phyloP scores from a whole-genome alignment of 257 asterid species.

The Solanum virginianum region DNA sequence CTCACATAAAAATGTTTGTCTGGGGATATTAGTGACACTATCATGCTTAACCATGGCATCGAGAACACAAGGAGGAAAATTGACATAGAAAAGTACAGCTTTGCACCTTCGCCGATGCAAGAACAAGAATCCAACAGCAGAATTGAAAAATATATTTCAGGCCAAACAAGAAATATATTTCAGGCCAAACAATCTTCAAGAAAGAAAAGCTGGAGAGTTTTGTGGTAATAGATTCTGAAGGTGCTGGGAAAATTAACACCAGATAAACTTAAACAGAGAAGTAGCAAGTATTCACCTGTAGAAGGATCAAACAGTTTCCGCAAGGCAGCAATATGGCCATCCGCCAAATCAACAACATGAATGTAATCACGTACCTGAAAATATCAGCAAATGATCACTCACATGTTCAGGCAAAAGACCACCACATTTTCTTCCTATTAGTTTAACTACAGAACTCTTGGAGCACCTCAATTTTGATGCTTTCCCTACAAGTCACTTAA shows the following conservation, averaged over 20 bases:
- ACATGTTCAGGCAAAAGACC: not conserved
- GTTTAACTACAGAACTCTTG: not conserved
- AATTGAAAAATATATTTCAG: not conserved
- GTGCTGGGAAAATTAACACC: not conserved
- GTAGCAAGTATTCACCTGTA: not conserved
- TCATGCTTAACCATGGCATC: not conserved
- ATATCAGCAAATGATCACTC: not conserved
- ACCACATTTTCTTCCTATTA: not conserved
- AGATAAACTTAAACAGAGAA: not conserved
- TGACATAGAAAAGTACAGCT: not conserved
- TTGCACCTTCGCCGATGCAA: not conserved
- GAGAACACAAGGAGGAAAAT: not conserved
- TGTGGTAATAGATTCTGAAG: not conserved
- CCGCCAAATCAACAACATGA: constrained; percentile 1
- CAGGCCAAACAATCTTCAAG: not conserved
- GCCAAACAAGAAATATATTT: not conserved
- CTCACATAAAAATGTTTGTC: not conserved
- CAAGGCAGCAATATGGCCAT: constrained; percentile 1
- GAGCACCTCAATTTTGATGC: not conserved
- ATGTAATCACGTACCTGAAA: constrained; percentile 2
- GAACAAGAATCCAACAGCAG: not conserved
- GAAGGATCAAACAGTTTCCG: not conserved
- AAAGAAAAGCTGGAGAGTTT: not conserved
- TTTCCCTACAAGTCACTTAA: not conserved
- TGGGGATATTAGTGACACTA: not conserved